Percentiles rank a stretch among this genome's conserved stretches.
Evolutionary conservation across 1,139 yeast species (phyloP).

Genomic region (Neolecta irregularis): DNA sequence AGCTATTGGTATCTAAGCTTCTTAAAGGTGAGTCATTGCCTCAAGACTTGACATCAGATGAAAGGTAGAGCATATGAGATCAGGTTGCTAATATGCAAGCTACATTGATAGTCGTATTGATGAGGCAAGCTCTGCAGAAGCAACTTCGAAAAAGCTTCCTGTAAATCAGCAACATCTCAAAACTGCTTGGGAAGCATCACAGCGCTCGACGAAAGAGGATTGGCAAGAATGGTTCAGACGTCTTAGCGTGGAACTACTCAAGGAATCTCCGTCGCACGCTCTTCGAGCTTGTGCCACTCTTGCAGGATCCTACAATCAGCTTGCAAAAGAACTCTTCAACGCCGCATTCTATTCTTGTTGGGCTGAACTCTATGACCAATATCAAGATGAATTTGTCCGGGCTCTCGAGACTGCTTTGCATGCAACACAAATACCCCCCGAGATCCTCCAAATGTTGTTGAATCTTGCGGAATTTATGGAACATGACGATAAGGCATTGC

Average conservation of each 20-base stretch:
- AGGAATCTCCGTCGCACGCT: conserved; percentile 91
- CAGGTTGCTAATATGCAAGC: conserved; percentile 20
- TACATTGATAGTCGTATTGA: conserved; percentile 36
- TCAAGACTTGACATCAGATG: conserved; percentile 54
- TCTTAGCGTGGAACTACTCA: conserved; percentile 67
- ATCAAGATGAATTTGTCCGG: conserved; percentile 79
- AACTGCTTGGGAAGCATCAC: conserved; percentile 84
- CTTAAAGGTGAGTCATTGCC: conserved; percentile 84
- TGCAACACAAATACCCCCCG: conserved; percentile 89
- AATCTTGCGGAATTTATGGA: conserved; percentile 94
- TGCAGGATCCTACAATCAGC: conserved; percentile 75
- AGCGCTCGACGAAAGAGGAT: conserved; percentile 79
- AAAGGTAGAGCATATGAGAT: conserved; percentile 22
- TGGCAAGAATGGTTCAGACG: conserved; percentile 97
- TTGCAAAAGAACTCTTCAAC: conserved; percentile 83
- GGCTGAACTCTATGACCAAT: conserved; percentile 83
- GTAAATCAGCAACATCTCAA: conserved; percentile 64
- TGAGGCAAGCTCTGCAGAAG: conserved; percentile 50
- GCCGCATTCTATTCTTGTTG: conserved; percentile 94
- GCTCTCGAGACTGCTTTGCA: conserved; percentile 76
- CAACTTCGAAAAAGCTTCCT: conserved; percentile 60
- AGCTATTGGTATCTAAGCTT: conserved; percentile 61
- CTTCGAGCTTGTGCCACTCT: conserved; percentile 83
- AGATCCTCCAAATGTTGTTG: conserved; percentile 74
- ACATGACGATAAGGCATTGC: conserved; percentile 87